Percentiles rank a stretch among this genome's conserved stretches.
These are phyloP conservation scores for Trichoderma reesei DNA, from an alignment of 495 filamentous ascomycete genomes.

Conservation along the genomic window DNA sequence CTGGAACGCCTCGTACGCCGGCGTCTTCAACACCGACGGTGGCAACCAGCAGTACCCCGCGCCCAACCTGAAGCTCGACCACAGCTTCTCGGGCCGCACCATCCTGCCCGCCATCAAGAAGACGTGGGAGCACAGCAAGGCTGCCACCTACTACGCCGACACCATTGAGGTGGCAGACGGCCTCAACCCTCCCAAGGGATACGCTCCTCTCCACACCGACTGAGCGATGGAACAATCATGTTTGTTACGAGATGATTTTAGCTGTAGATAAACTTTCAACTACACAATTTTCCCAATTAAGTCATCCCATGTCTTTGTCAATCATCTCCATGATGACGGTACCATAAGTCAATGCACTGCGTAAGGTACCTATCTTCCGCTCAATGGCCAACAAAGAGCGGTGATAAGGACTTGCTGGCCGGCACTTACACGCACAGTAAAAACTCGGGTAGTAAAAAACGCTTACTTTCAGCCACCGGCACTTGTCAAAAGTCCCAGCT, in stretches of 20 bases:
- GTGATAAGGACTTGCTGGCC: neutral
- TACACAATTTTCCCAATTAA: neutral
- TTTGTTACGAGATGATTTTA: neutral
- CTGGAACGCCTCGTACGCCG: conserved; percentile 38
- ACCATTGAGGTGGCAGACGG: conserved; percentile 32
- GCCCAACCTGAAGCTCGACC: conserved; percentile 21
- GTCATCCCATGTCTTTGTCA: no score
- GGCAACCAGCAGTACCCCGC: conserved; percentile 20
- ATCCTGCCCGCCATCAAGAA: conserved; percentile 29
- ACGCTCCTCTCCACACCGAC: neutral
- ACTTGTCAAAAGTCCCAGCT: conserved; percentile 5
- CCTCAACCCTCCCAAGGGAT: conserved; percentile 26
- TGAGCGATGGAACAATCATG: neutral
- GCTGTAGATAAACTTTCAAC: neutral
- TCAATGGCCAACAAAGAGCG: neutral
- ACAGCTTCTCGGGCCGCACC: conserved; percentile 24
- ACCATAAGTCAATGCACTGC: no score
- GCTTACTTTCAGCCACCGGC: neutral
- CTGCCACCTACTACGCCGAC: conserved; percentile 28
- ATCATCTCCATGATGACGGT: no score
- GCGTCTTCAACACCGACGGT: conserved; percentile 29
- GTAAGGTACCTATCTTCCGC: neutral
- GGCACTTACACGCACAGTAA: neutral
- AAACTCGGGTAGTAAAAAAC: neutral
- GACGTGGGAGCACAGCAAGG: conserved; percentile 23